phyloP scores from a whole-genome alignment of 305 asterid species.

The Plantago lanceolata region DNA sequence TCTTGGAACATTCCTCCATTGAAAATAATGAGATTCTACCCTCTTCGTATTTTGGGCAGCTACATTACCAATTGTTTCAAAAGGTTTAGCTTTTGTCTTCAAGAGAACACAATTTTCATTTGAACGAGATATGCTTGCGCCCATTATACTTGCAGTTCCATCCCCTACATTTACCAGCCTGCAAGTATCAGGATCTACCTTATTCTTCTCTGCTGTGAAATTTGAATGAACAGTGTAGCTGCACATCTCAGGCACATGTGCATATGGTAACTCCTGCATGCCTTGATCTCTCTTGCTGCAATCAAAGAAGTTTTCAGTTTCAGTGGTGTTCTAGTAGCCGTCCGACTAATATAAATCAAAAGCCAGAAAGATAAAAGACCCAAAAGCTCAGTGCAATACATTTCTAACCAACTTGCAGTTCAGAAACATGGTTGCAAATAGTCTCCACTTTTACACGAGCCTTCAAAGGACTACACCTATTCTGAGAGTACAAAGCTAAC shows the following conservation, averaged over 20 bases:
- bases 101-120: constrained; percentile 22
- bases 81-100: constrained; percentile 32
- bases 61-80: constrained; percentile 25
- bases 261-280: constrained; percentile 30
- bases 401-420: constrained; percentile 12
- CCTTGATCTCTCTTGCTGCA: constrained; percentile 31
- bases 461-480: neutral
- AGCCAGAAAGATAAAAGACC: neutral
- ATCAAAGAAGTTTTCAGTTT: constrained; percentile 27
- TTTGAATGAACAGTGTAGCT: constrained; percentile 28
- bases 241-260: constrained; percentile 30
- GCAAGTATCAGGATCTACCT: constrained; percentile 20
- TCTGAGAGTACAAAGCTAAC: neutral
- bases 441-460: neutral
- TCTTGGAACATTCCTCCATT: constrained; percentile 61
- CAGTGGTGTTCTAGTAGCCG: neutral
- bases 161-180: constrained; percentile 21
- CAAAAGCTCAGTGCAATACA: neutral
- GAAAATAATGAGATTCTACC: constrained; percentile 38
- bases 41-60: constrained; percentile 26
- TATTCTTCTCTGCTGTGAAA: constrained; percentile 25
- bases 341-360: constrained; percentile 24
- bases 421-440: constrained; percentile 18
- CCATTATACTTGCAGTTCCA: constrained; percentile 27
- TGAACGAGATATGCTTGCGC: constrained; percentile 27